A percentile compares a stretch with the other conserved stretches of the same genome.
Conservation (phyloP, 768 basidiomycete genomes). For the Xerocomellus amylosporus region DNA sequence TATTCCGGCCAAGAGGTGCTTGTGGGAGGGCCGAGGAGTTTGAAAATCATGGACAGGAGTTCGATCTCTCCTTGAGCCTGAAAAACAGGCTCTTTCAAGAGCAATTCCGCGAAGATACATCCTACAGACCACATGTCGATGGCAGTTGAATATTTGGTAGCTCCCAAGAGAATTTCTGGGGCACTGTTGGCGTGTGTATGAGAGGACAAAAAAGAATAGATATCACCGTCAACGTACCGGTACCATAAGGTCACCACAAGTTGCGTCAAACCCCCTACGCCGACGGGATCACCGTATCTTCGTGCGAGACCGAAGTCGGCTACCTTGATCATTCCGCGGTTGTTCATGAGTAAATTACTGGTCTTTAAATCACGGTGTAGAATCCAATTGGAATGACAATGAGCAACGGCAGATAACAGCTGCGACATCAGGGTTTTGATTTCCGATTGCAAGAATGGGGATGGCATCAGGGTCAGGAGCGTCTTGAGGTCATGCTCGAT, state of each 20-base stretch:
- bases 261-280: conserved; percentile 96
- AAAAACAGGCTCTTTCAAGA: conserved; percentile 94
- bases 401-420: conserved; percentile 86
- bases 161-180: conserved; percentile 93
- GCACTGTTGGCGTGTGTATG: conserved; percentile 50
- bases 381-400: conserved; percentile 97
- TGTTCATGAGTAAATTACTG: conserved; percentile 97
- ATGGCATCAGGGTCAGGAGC: conserved; percentile 89
- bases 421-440: conserved; percentile 97
- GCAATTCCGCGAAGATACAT: conserved; percentile 95
- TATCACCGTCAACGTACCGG: conserved; percentile 53
- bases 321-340: conserved; percentile 96
- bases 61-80: conserved; percentile 96
- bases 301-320: conserved; percentile 97
- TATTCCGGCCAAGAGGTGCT: conserved; percentile 85
- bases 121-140: conserved; percentile 99
- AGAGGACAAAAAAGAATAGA: conserved; percentile 11
- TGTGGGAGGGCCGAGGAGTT: conserved; percentile 91
- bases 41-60: conserved; percentile 91
- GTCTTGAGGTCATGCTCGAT: conserved; percentile 99
- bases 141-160: conserved; percentile 89
- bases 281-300: conserved; percentile 94
- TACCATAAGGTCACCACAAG: conserved; percentile 99
- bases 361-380: conserved; percentile 97
- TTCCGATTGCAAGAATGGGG: conserved; percentile 95